These are phyloP conservation scores for Xenosphaeropsis pyriputrescens DNA, from an alignment of 2,329 filamentous ascomycete species.

Conservation along the genomic window DNA sequence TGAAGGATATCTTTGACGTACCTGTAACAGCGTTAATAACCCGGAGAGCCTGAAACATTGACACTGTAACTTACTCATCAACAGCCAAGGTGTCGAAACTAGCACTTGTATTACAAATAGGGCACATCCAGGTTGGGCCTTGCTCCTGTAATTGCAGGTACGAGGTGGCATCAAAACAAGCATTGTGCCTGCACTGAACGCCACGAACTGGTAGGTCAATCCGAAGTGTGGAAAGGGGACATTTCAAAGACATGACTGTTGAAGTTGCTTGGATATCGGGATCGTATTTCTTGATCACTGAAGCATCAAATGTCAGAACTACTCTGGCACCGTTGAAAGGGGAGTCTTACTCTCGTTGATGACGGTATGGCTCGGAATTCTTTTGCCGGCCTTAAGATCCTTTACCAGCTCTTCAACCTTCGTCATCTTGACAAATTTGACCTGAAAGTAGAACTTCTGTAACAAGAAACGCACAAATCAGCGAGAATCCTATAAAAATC, in stretches of 20 bases:
- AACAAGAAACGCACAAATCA: constrained; percentile 5
- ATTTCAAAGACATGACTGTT: constrained; percentile 79
- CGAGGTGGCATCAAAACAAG: constrained; percentile 87
- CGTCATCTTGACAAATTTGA: constrained; percentile 63
- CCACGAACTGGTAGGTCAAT: constrained; percentile 71
- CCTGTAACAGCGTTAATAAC: constrained; percentile 23
- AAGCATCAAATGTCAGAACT: constrained; percentile 4
- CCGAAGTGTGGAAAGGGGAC: constrained; percentile 75
- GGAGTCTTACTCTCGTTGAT: constrained; percentile 60
- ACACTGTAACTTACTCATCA: constrained; percentile 51
- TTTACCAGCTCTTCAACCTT: constrained; percentile 58
- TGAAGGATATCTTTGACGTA: constrained; percentile 81
- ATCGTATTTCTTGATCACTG: constrained; percentile 71
- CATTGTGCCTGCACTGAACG: constrained; percentile 69
- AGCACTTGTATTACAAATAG: constrained; percentile 75
- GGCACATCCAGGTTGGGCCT: constrained; percentile 92
- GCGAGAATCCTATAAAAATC: too few relatives aligned
- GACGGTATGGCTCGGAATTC: constrained; percentile 69
- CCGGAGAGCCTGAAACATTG: too few relatives aligned
- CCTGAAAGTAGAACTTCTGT: constrained; percentile 57
- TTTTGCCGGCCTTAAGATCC: constrained; percentile 48
- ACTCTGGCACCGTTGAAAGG: neutral
- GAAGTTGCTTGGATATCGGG: constrained; percentile 83
- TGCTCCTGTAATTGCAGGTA: constrained; percentile 93
- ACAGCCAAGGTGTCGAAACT: constrained; percentile 73